Base-by-base conservation (phyloP, 2,329 filamentous ascomycete genomes). In the Plenodomus tracheiphilus region DNA sequence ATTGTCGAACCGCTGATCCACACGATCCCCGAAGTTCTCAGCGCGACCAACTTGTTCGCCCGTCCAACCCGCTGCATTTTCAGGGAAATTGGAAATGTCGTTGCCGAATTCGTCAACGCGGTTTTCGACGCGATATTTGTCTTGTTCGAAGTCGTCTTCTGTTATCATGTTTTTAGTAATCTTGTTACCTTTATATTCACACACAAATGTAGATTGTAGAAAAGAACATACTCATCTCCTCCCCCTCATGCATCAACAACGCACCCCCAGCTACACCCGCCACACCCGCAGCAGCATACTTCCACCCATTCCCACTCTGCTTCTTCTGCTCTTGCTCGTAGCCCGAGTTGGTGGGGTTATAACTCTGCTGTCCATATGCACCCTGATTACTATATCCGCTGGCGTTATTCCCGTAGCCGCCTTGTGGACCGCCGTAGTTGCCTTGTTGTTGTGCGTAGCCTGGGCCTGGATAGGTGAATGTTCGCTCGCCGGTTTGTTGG, bases 141-240 rank as follows among this genome's bases (percentile, higher is more conserved):
- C 53, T 19, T 42, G 42, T 16, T 62, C 59, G 25, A 40, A 60
- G 28, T 46, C 53, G 17, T 65, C 48, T 35, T 60, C 61, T 63
- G 21, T 5, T 2, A 40, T 58, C 44, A 56, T n/a, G n/a, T n/a
- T n/a, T n/a, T n/a, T n/a, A n/a, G n/a, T n/a, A n/a, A n/a, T n/a
- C 51, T 22, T 28, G 18, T 9, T 36, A 32, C 6, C 8, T 8
- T 11, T 32, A 4, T 15, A 15, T 11, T 32, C 28, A 32, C 9
- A 22, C 5, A n/a, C 1, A 15, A 4, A 15, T 32, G 9, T 11
- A 32, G 13, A 18, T 2, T 16, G n/a, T n/a, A n/a, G n/a, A n/a
- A n/a, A n/a, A n/a, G n/a, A n/a, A n/a, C n/a, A n/a, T 53, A 63
- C 61, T 59, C 20, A 65, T 63, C 25, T 65, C 50, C 13, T 59